Percentiles rank a stretch among this genome's conserved stretches.
These are phyloP conservation scores for Ambrosiella cleistominuta DNA, from an alignment of 2,329 filamentous ascomycete genomes.

Conservation along the genomic window DNA sequence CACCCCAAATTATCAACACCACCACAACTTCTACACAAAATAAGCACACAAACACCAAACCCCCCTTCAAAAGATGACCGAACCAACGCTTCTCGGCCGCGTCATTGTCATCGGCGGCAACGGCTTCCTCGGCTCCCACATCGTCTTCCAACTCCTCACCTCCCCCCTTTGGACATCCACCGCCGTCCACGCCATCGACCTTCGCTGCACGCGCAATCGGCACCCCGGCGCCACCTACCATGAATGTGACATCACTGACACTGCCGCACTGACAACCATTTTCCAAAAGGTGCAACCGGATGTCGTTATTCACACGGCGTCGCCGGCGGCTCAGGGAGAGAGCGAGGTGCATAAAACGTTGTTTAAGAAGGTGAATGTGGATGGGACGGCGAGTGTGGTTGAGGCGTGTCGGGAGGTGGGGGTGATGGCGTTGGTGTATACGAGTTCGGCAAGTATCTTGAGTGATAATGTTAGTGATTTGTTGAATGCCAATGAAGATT, in stretches of 20 bases:
- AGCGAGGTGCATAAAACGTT: conserved; percentile 38
- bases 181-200: conserved; percentile 52
- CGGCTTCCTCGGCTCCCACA: conserved; percentile 69
- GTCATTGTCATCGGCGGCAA: conserved; percentile 70
- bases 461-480: conserved; percentile 67
- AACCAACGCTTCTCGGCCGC: conserved; percentile 34
- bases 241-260: conserved; percentile 62
- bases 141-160: conserved; percentile 54
- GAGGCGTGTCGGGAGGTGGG: conserved; percentile 51
- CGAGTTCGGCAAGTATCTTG: conserved; percentile 72
- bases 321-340: conserved; percentile 40
- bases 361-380: conserved; percentile 71
- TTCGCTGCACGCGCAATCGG: conserved; percentile 54
- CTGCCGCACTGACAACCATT: conserved; percentile 39
- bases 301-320: conserved; percentile 82
- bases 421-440: conserved; percentile 76
- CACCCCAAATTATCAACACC: not conserved
- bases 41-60: not conserved
- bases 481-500: conserved; percentile 69
- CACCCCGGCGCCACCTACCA: conserved; percentile 42
- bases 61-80: not conserved
- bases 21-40: not conserved
- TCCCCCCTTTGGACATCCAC: conserved; percentile 24
- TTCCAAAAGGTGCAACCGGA: conserved; percentile 54
- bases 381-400: conserved; percentile 64